Conservation (phyloP, 1,284 basidiomycete species). For the Entoloma clypeatum region DNA sequence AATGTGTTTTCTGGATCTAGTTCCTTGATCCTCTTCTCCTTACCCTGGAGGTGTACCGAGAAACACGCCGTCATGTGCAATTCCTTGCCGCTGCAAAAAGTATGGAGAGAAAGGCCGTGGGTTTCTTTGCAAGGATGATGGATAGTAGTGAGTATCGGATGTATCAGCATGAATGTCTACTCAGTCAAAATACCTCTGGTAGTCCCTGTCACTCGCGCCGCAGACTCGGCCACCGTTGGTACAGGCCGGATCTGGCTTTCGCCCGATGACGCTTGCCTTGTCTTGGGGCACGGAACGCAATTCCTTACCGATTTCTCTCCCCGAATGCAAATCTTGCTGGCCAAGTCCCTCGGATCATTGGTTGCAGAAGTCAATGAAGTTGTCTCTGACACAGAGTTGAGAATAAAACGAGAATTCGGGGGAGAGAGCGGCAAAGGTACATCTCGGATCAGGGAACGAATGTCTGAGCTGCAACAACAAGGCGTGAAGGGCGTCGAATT, state of each 20-base stretch:
- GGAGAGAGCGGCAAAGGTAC: slow-evolving; percentile 80
- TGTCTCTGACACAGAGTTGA: slow-evolving; percentile 82
- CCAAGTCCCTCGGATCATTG: slow-evolving; percentile 77
- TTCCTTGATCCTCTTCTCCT: slow-evolving; percentile 95
- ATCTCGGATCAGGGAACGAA: slow-evolving; percentile 62
- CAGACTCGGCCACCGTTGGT: slow-evolving; percentile 82
- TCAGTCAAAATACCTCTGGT: too few relatives aligned
- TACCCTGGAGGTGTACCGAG: slow-evolving; percentile 83
- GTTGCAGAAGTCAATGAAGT: slow-evolving; percentile 87
- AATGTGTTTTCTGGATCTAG: slow-evolving; percentile 38
- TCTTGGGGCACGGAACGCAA: slow-evolving; percentile 77
- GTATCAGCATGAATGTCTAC: too few relatives aligned
- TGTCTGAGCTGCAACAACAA: slow-evolving; percentile 50
- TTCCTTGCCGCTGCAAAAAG: slow-evolving; percentile 95
- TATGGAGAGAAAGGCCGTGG: slow-evolving; percentile 79
- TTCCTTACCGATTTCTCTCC: slow-evolving; percentile 80
- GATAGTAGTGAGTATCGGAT: slow-evolving; percentile 80
- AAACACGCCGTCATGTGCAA: slow-evolving; percentile 80
- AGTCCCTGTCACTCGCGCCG: slow-evolving; percentile 94
- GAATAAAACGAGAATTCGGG: slow-evolving; percentile 88
- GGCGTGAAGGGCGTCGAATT: slow-evolving; percentile 64
- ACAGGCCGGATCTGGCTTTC: slow-evolving; percentile 74
- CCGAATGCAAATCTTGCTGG: slow-evolving; percentile 85
- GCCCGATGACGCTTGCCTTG: slow-evolving; percentile 69
- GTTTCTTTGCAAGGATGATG: slow-evolving; percentile 84